These are phyloP conservation scores for Flammula alnicola DNA, from an alignment of 1,284 basidiomycete species.

Conservation along the genomic window DNA sequence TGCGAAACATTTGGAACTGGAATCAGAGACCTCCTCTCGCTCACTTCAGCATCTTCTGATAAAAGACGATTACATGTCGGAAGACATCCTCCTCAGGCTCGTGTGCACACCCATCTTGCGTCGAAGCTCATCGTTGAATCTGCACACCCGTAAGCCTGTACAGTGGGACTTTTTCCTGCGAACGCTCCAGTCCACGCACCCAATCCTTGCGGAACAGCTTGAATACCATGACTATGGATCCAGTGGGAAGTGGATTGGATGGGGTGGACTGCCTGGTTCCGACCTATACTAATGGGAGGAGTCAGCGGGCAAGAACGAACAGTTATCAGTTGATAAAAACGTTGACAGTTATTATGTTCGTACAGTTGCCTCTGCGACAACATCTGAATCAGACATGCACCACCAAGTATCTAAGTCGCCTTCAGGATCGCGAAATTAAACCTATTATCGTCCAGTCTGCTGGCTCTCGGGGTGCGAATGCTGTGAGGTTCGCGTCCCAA, in stretches of 20 bases:
- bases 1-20: not conserved
- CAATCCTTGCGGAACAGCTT: not conserved
- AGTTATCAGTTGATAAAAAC: too few relatives aligned
- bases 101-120: not conserved
- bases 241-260: constrained; percentile 8
- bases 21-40: too few relatives aligned
- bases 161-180: not conserved
- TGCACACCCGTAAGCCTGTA: constrained; percentile 5
- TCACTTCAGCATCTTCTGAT: not conserved
- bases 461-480: too few relatives aligned
- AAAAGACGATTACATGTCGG: constrained; percentile 1
- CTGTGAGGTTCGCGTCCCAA: too few relatives aligned
- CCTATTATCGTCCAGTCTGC: too few relatives aligned
- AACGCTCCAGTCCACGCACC: not conserved
- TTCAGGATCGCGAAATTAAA: too few relatives aligned
- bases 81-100: not conserved
- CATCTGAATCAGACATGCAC: too few relatives aligned
- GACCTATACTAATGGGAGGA: not conserved
- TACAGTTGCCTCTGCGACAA: too few relatives aligned
- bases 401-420: too few relatives aligned
- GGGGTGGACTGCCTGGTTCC: constrained; percentile 1
- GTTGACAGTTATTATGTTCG: too few relatives aligned
- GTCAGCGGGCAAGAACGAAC: too few relatives aligned
- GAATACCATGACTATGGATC: not conserved
- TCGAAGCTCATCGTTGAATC: not conserved